These are phyloP conservation scores for Prinsepia uniflora DNA, from an alignment of 306 rosid genomes.

Conservation along the genomic window DNA sequence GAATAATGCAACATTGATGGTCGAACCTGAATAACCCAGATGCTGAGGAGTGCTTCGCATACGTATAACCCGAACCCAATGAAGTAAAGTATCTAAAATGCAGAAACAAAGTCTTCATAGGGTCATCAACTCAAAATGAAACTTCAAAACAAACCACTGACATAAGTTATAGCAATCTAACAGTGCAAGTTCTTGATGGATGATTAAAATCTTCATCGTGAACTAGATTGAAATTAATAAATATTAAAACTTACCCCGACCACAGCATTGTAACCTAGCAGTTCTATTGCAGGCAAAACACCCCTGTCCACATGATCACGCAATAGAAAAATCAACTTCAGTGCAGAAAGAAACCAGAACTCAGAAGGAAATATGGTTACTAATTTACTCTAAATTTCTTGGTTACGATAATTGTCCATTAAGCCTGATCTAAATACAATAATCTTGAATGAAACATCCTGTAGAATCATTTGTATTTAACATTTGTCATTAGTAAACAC, in stretches of 20 bases:
- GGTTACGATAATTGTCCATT: neutral
- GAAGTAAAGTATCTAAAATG: constrained; percentile 71
- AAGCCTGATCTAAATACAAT: neutral
- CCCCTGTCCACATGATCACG: constrained; percentile 60
- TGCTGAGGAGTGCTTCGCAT: constrained; percentile 70
- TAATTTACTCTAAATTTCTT: neutral
- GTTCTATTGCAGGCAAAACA: constrained; percentile 69
- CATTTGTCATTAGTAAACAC: neutral
- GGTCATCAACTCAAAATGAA: constrained; percentile 21
- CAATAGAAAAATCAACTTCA: constrained; percentile 33
- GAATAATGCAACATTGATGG: constrained; percentile 7
- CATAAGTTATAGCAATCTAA: neutral
- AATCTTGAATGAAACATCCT: neutral
- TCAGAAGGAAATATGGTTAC: neutral
- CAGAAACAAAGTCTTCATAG: neutral
- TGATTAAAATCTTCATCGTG: too few species aligned
- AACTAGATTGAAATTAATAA: neutral
- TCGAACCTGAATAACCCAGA: constrained; percentile 95
- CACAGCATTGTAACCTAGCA: constrained; percentile 40
- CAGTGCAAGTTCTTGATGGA: neutral
- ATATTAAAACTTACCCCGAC: constrained; percentile 56
- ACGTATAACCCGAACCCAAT: constrained; percentile 70
- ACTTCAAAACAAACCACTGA: constrained; percentile 17
- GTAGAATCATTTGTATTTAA: neutral
- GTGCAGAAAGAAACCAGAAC: neutral